phyloP scores from a whole-genome alignment of 495 filamentous ascomycete species.

The Penicillium mononematosum region DNA sequence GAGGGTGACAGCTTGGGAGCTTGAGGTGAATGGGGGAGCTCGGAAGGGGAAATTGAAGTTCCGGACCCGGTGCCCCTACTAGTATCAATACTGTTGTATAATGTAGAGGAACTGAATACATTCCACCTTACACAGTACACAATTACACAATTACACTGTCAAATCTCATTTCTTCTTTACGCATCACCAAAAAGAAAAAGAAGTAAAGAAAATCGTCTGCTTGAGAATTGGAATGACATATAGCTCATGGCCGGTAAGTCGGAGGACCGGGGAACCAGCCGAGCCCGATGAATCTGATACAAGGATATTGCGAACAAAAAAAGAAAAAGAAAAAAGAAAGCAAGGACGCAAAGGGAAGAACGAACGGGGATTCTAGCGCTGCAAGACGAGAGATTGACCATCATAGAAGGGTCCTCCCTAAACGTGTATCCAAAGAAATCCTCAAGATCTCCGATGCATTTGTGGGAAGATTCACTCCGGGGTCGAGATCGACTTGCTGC shows the following conservation, averaged over 20 bases:
- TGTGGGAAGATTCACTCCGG: constrained; percentile 15
- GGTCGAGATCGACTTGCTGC: constrained; percentile 31
- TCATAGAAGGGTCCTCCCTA: constrained; percentile 15
- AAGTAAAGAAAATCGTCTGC: constrained; percentile 29
- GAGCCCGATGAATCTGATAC: constrained; percentile 19
- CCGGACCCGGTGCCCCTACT: constrained; percentile 9
- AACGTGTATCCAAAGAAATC: constrained; percentile 34
- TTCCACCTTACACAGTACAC: not conserved
- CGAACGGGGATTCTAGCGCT: constrained; percentile 39
- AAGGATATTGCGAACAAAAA: constrained; percentile 22
- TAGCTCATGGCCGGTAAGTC: constrained; percentile 30
- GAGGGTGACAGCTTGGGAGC: constrained; percentile 13
- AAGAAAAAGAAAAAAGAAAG: constrained; percentile 27
- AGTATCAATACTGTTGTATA: not conserved
- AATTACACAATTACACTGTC: not conserved
- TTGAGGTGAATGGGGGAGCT: constrained; percentile 13
- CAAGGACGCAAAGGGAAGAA: constrained; percentile 30
- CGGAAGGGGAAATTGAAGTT: constrained; percentile 19
- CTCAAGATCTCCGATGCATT: constrained; percentile 37
- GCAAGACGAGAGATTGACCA: constrained; percentile 38
- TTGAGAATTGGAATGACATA: constrained; percentile 33
- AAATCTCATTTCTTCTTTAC: not conserved
- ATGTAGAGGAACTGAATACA: not conserved
- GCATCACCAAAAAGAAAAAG: constrained; percentile 12
- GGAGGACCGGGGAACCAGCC: constrained; percentile 24